Conservation (phyloP, 2,329 filamentous ascomycete species). For the Purpureocillium takamizusanense region DNA sequence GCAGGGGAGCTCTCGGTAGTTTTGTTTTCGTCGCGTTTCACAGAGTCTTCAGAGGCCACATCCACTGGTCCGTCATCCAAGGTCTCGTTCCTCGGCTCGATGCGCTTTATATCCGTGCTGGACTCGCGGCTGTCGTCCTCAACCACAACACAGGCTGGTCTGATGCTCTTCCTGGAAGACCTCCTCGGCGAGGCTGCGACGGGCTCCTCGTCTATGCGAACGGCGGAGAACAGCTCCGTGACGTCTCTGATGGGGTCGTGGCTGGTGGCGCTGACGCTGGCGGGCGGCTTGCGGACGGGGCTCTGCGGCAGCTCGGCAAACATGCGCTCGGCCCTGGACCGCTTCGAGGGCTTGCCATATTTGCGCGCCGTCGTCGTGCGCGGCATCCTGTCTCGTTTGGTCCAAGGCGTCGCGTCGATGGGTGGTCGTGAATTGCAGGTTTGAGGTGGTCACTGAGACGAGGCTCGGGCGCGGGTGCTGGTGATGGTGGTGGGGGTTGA, state of each 20-base stretch:
- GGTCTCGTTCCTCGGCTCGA: not conserved
- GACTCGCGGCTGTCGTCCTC: constrained; percentile 3
- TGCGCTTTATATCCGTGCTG: too few species aligned
- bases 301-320: constrained; percentile 44
- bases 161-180: constrained; percentile 10
- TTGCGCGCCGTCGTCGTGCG: constrained; percentile 32
- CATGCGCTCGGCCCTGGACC: constrained; percentile 36
- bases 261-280: constrained; percentile 5
- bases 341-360: constrained; percentile 42
- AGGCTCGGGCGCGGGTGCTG: too few species aligned
- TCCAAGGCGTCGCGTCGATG: not conserved
- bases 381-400: constrained; percentile 29
- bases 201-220: constrained; percentile 16
- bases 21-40: too few species aligned
- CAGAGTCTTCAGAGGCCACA: too few species aligned
- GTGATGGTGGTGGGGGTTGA: constrained; percentile 3
- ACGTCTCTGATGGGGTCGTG: constrained; percentile 22
- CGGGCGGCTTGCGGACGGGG: constrained; percentile 28
- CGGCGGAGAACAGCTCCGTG: constrained; percentile 22
- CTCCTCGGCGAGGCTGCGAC: not conserved
- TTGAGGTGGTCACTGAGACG: too few species aligned
- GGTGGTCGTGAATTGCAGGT: too few species aligned
- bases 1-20: too few species aligned
- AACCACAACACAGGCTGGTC: constrained; percentile 1
- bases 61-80: not conserved